Evolutionary conservation across 2,329 filamentous ascomycete genomes (phyloP).

Genomic region (Gremmenia infestans): DNA sequence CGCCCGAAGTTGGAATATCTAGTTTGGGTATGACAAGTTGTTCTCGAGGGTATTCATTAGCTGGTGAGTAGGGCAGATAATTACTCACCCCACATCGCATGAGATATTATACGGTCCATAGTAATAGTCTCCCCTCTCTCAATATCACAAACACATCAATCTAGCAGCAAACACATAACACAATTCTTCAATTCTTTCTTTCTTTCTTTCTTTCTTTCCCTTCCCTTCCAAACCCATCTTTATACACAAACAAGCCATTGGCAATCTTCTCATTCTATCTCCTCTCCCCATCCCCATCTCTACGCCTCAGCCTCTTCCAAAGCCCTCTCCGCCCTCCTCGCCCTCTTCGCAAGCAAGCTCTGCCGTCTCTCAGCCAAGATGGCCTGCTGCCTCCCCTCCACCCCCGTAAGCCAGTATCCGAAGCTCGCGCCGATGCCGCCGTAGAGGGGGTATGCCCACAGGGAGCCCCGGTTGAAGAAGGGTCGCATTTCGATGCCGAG

Average conservation of each 20-base stretch:
- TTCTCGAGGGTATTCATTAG: no score
- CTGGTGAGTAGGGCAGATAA: no score
- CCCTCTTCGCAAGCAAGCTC: constrained; percentile 81
- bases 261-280: not conserved
- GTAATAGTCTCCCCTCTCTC: no score
- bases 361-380: constrained; percentile 76
- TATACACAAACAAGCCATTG: constrained; percentile 13
- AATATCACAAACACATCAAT: no score
- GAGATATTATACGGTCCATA: no score
- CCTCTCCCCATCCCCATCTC: not conserved
- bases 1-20: no score
- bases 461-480: constrained; percentile 75
- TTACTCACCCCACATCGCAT: no score
- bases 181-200: no score
- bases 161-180: no score
- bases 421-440: constrained; percentile 82
- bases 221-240: constrained; percentile 2
- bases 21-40: no score
- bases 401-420: constrained; percentile 93
- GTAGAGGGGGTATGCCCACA: constrained; percentile 92
- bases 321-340: constrained; percentile 64
- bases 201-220: not conserved
- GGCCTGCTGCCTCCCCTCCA: constrained; percentile 76
- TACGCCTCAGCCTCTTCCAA: constrained; percentile 31
- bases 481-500: constrained; percentile 98